Conservation (phyloP, 495 filamentous ascomycete species). For the Daldinia decipiens region DNA sequence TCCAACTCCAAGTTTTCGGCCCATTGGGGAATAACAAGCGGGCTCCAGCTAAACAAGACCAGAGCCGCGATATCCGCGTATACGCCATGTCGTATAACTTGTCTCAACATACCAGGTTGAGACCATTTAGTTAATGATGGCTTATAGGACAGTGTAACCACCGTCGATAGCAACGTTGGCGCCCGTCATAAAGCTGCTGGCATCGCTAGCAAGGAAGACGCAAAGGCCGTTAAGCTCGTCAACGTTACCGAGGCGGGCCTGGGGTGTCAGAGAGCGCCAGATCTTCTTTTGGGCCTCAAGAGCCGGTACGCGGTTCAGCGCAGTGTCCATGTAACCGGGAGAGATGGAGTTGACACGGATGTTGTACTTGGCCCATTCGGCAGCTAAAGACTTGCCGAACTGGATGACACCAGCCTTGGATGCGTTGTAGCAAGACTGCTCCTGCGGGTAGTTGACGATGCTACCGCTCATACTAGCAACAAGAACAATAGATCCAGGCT, state of each 20-base stretch:
- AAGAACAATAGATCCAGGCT: constrained; percentile 76
- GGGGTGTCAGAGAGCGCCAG: constrained; percentile 80
- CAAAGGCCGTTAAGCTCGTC: constrained; percentile 83
- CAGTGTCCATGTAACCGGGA: constrained; percentile 85
- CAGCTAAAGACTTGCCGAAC: constrained; percentile 78
- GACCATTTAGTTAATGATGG: neutral
- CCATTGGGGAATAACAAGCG: constrained; percentile 17
- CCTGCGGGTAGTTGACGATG: constrained; percentile 83
- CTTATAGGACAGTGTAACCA: constrained; percentile 62
- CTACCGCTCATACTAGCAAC: constrained; percentile 81
- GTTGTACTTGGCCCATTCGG: constrained; percentile 79
- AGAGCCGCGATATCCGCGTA: constrained; percentile 24
- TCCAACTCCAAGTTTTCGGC: neutral
- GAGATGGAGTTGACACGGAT: constrained; percentile 84
- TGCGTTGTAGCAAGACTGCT: constrained; percentile 81
- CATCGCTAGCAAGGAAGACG: constrained; percentile 79
- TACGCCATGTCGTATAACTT: constrained; percentile 17
- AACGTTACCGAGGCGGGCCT: constrained; percentile 73
- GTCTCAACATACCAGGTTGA: constrained; percentile 19
- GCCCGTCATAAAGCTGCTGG: constrained; percentile 81
- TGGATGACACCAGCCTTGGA: constrained; percentile 83
- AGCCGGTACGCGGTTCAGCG: constrained; percentile 75
- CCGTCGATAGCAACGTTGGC: constrained; percentile 79
- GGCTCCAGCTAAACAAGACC: constrained; percentile 33
- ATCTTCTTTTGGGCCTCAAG: constrained; percentile 81